These are phyloP conservation scores for Ampelocalamus luodianensis DNA, from an alignment of 176 grass and related monocot species.

Conservation along the genomic window DNA sequence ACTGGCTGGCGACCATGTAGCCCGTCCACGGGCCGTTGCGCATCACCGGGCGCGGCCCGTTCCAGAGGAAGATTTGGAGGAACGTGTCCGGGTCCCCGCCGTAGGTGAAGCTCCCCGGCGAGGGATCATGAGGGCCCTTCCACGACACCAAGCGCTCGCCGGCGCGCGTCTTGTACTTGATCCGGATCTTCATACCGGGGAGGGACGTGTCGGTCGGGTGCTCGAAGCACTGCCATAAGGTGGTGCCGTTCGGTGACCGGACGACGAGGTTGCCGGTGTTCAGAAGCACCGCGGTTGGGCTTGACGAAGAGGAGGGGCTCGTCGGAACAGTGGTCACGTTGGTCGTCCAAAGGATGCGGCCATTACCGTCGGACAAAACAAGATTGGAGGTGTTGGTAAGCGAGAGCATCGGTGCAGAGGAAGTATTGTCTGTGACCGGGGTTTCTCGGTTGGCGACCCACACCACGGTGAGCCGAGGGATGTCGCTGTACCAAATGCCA, in stretches of 20 bases:
- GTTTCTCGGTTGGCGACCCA: constrained; percentile 40
- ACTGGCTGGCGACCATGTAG: too few species aligned
- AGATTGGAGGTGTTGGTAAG: constrained; percentile 29
- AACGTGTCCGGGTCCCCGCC: neutral
- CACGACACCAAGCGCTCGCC: constrained; percentile 20
- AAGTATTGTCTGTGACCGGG: neutral
- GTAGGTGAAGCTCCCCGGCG: constrained; percentile 20
- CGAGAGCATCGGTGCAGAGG: neutral
- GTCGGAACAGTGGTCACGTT: neutral
- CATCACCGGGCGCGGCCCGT: neutral
- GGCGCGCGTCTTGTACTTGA: neutral
- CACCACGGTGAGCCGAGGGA: constrained; percentile 15
- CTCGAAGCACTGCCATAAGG: constrained; percentile 50
- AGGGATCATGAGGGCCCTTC: constrained; percentile 30
- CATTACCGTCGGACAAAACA: neutral
- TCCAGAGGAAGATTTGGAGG: constrained; percentile 17
- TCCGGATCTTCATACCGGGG: constrained; percentile 31
- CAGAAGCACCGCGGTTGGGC: neutral
- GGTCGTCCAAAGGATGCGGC: constrained; percentile 38
- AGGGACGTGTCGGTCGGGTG: constrained; percentile 15
- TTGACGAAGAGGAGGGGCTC: neutral
- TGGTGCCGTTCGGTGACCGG: neutral
- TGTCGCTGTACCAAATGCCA: constrained; percentile 52
- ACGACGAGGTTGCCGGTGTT: constrained; percentile 27
- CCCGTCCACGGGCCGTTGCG: too few species aligned